Evolutionary conservation across 441 rosid species (phyloP).

Genomic region (Aquilaria agallochum): DNA sequence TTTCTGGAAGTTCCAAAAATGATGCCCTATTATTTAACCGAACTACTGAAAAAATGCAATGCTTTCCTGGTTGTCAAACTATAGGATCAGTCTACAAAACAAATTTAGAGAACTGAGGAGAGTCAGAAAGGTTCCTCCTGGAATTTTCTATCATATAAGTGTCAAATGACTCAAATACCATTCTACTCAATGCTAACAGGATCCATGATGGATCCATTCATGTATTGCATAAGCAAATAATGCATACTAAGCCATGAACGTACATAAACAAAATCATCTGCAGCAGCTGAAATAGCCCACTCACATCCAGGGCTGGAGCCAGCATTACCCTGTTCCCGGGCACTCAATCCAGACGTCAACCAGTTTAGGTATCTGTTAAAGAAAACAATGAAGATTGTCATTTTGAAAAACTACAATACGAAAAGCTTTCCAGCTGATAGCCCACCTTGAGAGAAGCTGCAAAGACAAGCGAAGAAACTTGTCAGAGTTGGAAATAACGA

Average conservation of each 20-base stretch:
- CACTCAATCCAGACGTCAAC: conserved; percentile 81
- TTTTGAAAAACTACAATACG: neutral
- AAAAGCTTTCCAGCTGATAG: conserved; percentile 10
- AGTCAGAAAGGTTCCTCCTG: too few relatives aligned
- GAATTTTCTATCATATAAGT: too few relatives aligned
- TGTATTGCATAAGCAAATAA: neutral
- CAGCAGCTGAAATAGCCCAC: conserved; percentile 79
- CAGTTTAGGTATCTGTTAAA: conserved; percentile 69
- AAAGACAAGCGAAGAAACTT: conserved; percentile 94
- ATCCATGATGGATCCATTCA: too few relatives aligned
- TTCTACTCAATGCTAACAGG: too few relatives aligned
- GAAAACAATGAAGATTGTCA: conserved; percentile 6
- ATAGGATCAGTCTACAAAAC: too few relatives aligned
- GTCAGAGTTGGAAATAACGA: conserved; percentile 84
- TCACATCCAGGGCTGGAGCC: conserved; percentile 69
- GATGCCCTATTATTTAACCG: too few relatives aligned
- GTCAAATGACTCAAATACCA: too few relatives aligned
- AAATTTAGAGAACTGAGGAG: too few relatives aligned
- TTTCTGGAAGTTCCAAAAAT: too few relatives aligned
- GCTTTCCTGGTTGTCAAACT: too few relatives aligned
- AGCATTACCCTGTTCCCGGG: conserved; percentile 45
- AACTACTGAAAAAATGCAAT: too few relatives aligned
- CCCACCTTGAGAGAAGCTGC: conserved; percentile 89
- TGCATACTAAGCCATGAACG: conserved; percentile 22
- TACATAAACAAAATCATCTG: conserved; percentile 87